Percentiles rank a stretch among this genome's conserved stretches.
These are phyloP conservation scores for Corylus americana DNA, from an alignment of 306 rosid species.

Conservation along the genomic window DNA sequence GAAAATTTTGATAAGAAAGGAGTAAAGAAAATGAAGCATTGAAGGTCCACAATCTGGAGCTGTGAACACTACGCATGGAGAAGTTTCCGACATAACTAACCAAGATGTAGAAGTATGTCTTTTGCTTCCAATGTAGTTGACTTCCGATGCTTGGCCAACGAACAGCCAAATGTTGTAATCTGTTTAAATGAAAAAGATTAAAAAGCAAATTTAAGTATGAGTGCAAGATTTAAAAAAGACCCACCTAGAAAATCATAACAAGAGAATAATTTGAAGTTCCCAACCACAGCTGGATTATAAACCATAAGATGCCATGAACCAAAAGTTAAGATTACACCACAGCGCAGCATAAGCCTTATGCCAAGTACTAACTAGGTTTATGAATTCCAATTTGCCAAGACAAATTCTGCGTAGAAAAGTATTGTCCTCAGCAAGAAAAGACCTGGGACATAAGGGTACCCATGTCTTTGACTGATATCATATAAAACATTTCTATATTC, in stretches of 20 bases:
- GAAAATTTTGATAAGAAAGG: background rate
- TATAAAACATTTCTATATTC: background rate
- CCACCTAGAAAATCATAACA: background rate
- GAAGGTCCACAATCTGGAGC: constrained; percentile 5
- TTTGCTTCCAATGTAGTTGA: constrained; percentile 81
- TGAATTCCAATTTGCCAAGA: background rate
- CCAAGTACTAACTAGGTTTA: constrained; percentile 14
- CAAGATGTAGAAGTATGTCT: constrained; percentile 90
- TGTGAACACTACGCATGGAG: background rate
- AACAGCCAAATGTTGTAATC: constrained; percentile 93
- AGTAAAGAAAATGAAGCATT: constrained; percentile 18
- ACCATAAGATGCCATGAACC: background rate
- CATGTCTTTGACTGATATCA: background rate
- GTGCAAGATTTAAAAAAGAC: background rate
- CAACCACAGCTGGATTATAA: background rate
- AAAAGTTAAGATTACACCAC: background rate
- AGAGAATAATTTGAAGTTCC: background rate
- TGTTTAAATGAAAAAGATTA: constrained; percentile 28
- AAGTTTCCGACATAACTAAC: constrained; percentile 48
- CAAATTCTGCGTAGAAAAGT: background rate
- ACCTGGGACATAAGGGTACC: background rate
- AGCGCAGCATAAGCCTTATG: constrained; percentile 4
- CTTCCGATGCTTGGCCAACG: constrained; percentile 89
- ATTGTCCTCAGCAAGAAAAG: background rate
- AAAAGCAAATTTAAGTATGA: background rate